Percentiles rank a stretch among this genome's conserved stretches.
Conservation (phyloP, 139 green algal species). For the Parachlorella kessleri region DNA sequence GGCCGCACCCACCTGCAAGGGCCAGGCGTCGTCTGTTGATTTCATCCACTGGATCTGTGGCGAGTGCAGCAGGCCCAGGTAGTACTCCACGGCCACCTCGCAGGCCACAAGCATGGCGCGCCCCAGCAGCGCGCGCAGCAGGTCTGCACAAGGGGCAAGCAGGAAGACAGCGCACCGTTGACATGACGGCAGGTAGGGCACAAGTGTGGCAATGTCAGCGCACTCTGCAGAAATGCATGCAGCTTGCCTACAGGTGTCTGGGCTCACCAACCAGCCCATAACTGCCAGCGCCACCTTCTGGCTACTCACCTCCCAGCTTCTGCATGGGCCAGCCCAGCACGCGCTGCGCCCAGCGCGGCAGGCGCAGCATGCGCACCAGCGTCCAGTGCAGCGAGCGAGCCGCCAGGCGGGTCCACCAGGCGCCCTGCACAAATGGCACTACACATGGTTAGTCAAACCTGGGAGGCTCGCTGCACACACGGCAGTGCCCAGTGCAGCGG, state of each 20-base stretch:
- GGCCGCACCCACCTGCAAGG: conserved; percentile 17
- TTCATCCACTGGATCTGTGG: conserved; percentile 58
- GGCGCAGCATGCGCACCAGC: conserved; percentile 16
- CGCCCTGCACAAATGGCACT: not conserved
- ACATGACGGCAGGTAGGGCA: not conserved
- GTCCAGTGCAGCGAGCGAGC: not conserved
- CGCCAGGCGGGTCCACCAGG: not conserved
- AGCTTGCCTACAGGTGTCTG: too few relatives aligned
- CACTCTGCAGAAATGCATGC: not conserved
- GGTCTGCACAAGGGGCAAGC: not conserved
- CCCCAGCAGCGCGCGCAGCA: conserved; percentile 45
- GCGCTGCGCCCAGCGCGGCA: not conserved
- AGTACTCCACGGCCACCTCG: conserved; percentile 85
- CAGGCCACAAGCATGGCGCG: conserved; percentile 61
- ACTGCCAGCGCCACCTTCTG: too few relatives aligned
- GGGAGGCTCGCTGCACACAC: too few relatives aligned
- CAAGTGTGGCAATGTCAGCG: not conserved
- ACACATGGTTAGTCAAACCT: too few relatives aligned
- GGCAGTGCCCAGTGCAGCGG: too few relatives aligned
- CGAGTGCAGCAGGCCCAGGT: conserved; percentile 65
- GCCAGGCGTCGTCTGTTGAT: conserved; percentile 21
- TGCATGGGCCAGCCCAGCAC: not conserved
- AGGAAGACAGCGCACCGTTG: too few relatives aligned
- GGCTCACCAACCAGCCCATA: too few relatives aligned
- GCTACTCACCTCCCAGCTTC: not conserved